These are phyloP conservation scores for Cladophialophora exuberans DNA, from an alignment of 2,329 filamentous ascomycete species.

Conservation along the genomic window DNA sequence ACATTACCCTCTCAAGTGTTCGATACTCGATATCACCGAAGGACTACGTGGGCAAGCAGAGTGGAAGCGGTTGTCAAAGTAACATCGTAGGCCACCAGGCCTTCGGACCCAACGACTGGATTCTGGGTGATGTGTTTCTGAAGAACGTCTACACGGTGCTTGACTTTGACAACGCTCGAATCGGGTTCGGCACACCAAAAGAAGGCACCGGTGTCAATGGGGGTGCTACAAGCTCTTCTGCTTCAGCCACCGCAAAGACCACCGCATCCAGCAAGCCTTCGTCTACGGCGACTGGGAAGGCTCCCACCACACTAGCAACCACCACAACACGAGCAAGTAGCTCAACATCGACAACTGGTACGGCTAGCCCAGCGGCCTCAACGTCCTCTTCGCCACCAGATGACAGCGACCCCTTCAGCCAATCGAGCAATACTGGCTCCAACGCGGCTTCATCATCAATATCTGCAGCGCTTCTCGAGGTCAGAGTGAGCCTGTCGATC, in stretches of 20 bases:
- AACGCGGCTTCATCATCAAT: neutral
- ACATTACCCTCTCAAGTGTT: constrained; percentile 69
- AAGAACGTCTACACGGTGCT: constrained; percentile 91
- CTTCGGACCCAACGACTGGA: constrained; percentile 66
- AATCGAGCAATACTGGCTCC: constrained; percentile 8
- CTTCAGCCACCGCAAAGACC: constrained; percentile 59
- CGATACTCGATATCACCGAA: constrained; percentile 68
- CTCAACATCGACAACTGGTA: constrained; percentile 12
- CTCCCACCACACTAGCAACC: constrained; percentile 8
- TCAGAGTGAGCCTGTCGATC: neutral
- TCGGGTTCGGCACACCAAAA: constrained; percentile 37
- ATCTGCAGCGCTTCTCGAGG: neutral
- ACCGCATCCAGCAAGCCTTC: constrained; percentile 51
- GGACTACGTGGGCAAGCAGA: constrained; percentile 66
- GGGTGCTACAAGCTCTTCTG: constrained; percentile 60
- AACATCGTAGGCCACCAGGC: constrained; percentile 75
- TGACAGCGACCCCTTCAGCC: constrained; percentile 26
- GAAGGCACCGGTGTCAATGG: constrained; percentile 13
- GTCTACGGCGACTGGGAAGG: constrained; percentile 11
- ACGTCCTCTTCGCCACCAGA: constrained; percentile 12
- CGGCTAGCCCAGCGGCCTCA: neutral
- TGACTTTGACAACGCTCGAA: constrained; percentile 64
- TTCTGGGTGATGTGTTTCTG: constrained; percentile 83
- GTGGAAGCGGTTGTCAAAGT: constrained; percentile 56
- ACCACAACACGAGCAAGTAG: constrained; percentile 10